A percentile compares a stretch with the other conserved stretches of the same genome.
phyloP scores from a whole-genome alignment of 352 stramenopile species.

The Halophytophthora batemanensis region DNA sequence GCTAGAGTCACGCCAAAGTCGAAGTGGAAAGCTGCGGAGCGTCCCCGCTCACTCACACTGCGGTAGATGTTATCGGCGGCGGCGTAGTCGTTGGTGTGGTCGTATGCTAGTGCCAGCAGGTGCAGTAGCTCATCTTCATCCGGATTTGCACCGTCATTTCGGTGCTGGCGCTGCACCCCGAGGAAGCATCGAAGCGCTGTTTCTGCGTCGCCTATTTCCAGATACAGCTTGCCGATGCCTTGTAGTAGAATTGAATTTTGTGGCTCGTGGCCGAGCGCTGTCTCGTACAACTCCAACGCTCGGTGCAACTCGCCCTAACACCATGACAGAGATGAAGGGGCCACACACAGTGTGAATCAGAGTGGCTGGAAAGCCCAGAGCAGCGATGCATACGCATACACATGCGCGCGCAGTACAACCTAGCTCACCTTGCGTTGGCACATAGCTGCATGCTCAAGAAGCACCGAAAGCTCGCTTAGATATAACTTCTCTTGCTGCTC shows the following conservation, averaged over 20 bases:
- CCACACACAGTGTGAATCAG: no score
- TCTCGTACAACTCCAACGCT: constrained; percentile 21
- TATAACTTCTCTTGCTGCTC: no score
- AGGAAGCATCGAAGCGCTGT: constrained; percentile 20
- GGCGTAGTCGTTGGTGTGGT: constrained; percentile 25
- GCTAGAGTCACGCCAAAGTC: constrained; percentile 54
- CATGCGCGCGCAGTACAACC: no score
- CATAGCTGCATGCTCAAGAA: no score
- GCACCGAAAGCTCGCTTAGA: no score
- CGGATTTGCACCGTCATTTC: background rate
- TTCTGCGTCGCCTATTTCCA: constrained; percentile 17
- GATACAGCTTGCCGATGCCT: constrained; percentile 35
- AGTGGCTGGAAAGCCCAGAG: no score
- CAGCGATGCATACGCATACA: no score
- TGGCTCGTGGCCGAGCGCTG: constrained; percentile 12
- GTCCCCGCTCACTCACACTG: constrained; percentile 8
- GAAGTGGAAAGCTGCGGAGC: constrained; percentile 39
- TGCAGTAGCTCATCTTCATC: constrained; percentile 16
- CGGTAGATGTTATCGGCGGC: constrained; percentile 31
- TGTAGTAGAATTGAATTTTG: constrained; percentile 16
- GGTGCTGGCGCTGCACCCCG: constrained; percentile 6
- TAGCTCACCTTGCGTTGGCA: no score
- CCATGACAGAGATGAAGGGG: no score
- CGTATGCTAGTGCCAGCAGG: constrained; percentile 34
- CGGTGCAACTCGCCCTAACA: constrained; percentile 16